phyloP scores from a whole-genome alignment of 768 basidiomycete genomes.

The Strobilomyces dryophilus region DNA sequence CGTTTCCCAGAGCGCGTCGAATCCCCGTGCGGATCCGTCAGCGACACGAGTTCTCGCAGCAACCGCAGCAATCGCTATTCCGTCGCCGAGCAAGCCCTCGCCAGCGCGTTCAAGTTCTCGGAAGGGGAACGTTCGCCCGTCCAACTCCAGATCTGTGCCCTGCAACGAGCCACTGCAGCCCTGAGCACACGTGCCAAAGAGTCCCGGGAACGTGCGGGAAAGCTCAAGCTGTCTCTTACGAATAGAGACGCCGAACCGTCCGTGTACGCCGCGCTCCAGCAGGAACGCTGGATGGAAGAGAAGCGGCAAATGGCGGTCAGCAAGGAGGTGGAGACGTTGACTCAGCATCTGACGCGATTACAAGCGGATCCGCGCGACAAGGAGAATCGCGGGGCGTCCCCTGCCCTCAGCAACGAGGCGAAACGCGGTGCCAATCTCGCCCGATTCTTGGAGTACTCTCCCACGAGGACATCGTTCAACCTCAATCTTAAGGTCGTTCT shows the following conservation, averaged over 20 bases:
- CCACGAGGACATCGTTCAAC: constrained; percentile 31
- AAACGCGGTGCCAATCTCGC: constrained; percentile 36
- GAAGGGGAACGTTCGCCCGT: constrained; percentile 33
- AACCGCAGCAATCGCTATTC: constrained; percentile 40
- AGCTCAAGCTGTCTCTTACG: constrained; percentile 35
- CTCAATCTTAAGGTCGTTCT: constrained; percentile 27
- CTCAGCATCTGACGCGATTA: constrained; percentile 33
- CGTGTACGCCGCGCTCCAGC: constrained; percentile 37
- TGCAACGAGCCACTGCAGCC: constrained; percentile 41
- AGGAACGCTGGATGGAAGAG: constrained; percentile 51
- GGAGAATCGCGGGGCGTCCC: constrained; percentile 14
- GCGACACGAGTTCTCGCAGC: constrained; percentile 27
- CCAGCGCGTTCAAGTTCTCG: constrained; percentile 32
- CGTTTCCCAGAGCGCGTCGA: constrained; percentile 1
- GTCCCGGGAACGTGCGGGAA: constrained; percentile 39
- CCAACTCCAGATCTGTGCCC: constrained; percentile 45
- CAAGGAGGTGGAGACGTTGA: constrained; percentile 34
- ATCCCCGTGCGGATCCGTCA: constrained; percentile 26
- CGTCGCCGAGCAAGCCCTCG: constrained; percentile 41
- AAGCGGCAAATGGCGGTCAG: constrained; percentile 36
- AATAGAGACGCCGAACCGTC: constrained; percentile 38
- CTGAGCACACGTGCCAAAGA: constrained; percentile 44
- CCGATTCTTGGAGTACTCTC: constrained; percentile 36
- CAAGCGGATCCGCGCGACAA: constrained; percentile 23
- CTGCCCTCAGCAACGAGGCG: constrained; percentile 22